Evolutionary conservation across 768 basidiomycete genomes (phyloP).

Genomic region (Naganishia antarctica): DNA sequence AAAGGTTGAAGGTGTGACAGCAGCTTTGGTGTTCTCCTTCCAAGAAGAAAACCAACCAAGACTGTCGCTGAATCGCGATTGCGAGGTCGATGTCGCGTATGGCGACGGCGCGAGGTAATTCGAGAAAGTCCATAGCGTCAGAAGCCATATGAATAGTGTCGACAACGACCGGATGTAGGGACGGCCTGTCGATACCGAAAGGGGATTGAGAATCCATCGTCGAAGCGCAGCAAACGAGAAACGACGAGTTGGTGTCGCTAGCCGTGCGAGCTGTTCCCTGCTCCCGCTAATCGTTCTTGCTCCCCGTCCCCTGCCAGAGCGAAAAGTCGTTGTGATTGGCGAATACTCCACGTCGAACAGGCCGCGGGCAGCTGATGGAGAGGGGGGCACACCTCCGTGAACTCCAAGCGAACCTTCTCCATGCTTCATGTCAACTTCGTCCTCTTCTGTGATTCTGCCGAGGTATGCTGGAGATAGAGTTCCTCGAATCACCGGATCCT

Average conservation of each 20-base stretch:
- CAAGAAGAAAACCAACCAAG: background rate
- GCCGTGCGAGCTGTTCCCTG: background rate
- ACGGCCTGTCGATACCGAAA: constrained; percentile 13
- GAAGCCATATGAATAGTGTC: constrained; percentile 19
- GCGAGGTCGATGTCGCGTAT: background rate
- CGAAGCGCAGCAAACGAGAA: background rate
- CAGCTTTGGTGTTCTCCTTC: background rate
- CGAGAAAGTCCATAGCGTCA: constrained; percentile 13
- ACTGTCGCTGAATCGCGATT: background rate
- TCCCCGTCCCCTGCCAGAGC: background rate
- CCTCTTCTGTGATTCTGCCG: constrained; percentile 6
- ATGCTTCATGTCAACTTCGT: background rate
- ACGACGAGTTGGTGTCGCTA: background rate
- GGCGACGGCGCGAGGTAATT: constrained; percentile 2
- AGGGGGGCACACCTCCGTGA: background rate
- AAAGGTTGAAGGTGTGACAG: constrained; percentile 24
- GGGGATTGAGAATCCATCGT: constrained; percentile 18
- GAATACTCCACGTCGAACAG: constrained; percentile 1
- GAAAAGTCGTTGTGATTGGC: background rate
- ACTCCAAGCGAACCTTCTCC: background rate
- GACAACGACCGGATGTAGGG: constrained; percentile 15
- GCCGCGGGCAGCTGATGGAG: background rate
- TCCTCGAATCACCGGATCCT: constrained; percentile 9
- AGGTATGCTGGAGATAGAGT: constrained; percentile 1
- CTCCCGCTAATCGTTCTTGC: background rate